These are phyloP conservation scores for Pichia sp. DNA, from an alignment of 1,139 yeast species.

Conservation along the genomic window DNA sequence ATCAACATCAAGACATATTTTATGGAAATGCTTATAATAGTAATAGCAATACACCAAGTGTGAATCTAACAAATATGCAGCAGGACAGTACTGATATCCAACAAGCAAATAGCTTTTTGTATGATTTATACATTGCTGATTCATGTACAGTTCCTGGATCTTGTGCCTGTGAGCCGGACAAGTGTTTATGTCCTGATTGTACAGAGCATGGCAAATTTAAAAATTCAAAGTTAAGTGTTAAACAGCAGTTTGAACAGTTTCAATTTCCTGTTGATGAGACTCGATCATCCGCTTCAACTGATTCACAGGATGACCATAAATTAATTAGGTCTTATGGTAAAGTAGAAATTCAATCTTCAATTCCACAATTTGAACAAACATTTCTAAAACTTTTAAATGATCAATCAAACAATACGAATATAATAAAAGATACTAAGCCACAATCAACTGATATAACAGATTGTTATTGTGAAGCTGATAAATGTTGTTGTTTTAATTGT, in stretches of 20 bases:
- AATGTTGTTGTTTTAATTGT: conserved; percentile 48
- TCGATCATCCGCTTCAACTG: background rate
- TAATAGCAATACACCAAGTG: background rate
- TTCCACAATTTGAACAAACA: conserved; percentile 17
- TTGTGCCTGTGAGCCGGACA: conserved; percentile 41
- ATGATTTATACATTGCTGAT: conserved; percentile 28
- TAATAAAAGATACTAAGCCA: background rate
- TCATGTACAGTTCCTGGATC: conserved; percentile 46
- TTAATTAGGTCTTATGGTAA: conserved; percentile 10
- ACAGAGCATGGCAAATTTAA: conserved; percentile 35
- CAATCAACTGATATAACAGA: conserved; percentile 15
- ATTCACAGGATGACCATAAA: background rate
- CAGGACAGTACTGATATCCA: background rate
- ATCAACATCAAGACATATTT: background rate
- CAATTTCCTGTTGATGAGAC: conserved; percentile 11
- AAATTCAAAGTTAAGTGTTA: conserved; percentile 11
- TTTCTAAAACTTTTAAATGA: conserved; percentile 9
- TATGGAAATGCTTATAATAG: background rate
- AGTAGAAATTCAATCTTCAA: conserved; percentile 13
- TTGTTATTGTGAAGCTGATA: conserved; percentile 41
- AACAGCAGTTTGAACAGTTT: conserved; percentile 15
- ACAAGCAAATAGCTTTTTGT: conserved; percentile 11
- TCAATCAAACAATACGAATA: background rate
- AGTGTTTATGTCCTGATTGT: conserved; percentile 45
- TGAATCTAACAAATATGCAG: background rate